Evolutionary conservation across 1,139 yeast species (phyloP).

Genomic region (Candida tropicalis): DNA sequence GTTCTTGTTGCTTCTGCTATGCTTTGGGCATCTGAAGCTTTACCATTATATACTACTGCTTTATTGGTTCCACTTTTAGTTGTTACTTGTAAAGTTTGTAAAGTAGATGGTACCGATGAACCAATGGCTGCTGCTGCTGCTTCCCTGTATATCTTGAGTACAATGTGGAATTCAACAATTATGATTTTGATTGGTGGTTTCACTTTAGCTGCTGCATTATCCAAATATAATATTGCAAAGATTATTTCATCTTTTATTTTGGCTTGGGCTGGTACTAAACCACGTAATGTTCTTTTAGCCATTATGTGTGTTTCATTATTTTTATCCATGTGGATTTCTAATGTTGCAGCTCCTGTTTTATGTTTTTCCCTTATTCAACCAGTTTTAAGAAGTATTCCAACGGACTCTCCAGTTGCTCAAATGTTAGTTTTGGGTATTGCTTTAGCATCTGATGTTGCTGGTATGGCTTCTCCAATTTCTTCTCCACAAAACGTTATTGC

Average conservation of each 20-base stretch:
- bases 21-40: conserved; percentile 92
- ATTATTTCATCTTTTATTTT: conserved; percentile 79
- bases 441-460: conserved; percentile 87
- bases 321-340: conserved; percentile 93
- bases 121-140: conserved; percentile 66
- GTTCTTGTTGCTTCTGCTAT: conserved; percentile 76
- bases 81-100: conserved; percentile 72
- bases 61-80: conserved; percentile 77
- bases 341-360: conserved; percentile 94
- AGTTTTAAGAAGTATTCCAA: conserved; percentile 76
- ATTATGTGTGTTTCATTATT: conserved; percentile 85
- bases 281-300: conserved; percentile 71
- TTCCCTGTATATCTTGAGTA: conserved; percentile 71
- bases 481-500: conserved; percentile 95
- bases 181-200: conserved; percentile 90
- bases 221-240: conserved; percentile 88
- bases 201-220: conserved; percentile 89
- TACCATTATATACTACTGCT: conserved; percentile 86
- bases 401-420: conserved; percentile 75
- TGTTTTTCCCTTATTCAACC: conserved; percentile 92
- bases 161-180: conserved; percentile 96
- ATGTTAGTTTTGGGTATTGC: conserved; percentile 90
- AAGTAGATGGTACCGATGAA: conserved; percentile 53
- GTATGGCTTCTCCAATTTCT: conserved; percentile 96
- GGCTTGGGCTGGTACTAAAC: conserved; percentile 83